These are phyloP conservation scores for Endocalyx cinctus DNA, from an alignment of 2,329 filamentous ascomycete genomes.

Conservation along the genomic window DNA sequence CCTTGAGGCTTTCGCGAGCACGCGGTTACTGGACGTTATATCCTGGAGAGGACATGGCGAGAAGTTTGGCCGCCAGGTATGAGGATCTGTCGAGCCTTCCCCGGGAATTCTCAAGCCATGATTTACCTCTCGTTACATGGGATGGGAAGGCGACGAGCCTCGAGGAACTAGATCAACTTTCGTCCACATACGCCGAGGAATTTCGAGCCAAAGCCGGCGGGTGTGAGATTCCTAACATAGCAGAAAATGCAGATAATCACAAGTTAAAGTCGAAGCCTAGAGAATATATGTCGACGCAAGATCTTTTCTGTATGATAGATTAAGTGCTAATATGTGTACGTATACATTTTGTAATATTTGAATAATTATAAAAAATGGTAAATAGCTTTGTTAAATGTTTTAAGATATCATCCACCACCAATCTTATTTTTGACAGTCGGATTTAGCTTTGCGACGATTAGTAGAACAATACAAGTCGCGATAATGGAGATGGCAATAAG, in stretches of 20 bases:
- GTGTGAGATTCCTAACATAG: no score
- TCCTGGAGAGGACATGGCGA: slow-evolving; percentile 54
- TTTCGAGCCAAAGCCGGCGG: slow-evolving; percentile 66
- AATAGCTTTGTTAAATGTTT: no score
- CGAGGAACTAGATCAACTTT: slow-evolving; percentile 36
- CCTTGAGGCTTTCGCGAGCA: slow-evolving; percentile 69
- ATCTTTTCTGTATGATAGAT: slow-evolving; percentile 61
- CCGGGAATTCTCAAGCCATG: slow-evolving; percentile 53
- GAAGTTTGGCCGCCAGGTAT: slow-evolving; percentile 67
- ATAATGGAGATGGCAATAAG: slow-evolving; percentile 60
- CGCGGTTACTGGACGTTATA: slow-evolving; percentile 79
- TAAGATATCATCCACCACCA: no score
- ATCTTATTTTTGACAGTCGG: no score
- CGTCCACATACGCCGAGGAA: slow-evolving; percentile 46
- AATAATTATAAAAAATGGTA: no score
- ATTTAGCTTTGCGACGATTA: slow-evolving; percentile 44
- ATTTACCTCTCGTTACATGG: slow-evolving; percentile 60
- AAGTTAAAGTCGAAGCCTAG: slow-evolving; percentile 20
- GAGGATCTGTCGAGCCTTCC: slow-evolving; percentile 68
- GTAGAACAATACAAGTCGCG: slow-evolving; percentile 59
- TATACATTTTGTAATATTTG: no score
- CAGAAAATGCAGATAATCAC: slow-evolving; percentile 21
- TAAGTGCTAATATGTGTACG: no score
- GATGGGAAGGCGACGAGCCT: slow-evolving; percentile 48
- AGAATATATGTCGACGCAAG: slow-evolving; percentile 39